Evolutionary conservation across 345 rosid genomes (phyloP).

Genomic region (Tarenaya hassleriana): DNA sequence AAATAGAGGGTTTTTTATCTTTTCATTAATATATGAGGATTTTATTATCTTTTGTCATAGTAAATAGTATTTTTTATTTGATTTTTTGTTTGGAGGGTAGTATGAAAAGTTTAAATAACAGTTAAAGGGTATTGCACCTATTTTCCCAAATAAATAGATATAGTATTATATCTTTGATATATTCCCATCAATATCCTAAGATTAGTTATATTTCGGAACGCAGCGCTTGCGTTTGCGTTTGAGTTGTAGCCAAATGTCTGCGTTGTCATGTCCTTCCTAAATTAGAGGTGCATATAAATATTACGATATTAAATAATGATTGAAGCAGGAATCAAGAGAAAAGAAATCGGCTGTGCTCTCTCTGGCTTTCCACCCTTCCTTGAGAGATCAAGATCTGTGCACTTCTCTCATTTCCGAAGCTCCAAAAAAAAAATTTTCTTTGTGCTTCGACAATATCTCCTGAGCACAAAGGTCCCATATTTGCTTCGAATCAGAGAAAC

Average conservation of each 20-base stretch:
- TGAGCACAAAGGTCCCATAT: conserved; percentile 17
- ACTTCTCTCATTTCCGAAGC: conserved; percentile 16
- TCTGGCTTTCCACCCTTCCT: neutral
- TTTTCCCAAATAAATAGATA: too few relatives aligned
- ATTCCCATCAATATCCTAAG: too few relatives aligned
- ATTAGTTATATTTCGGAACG: too few relatives aligned
- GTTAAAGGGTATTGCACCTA: too few relatives aligned
- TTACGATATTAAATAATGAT: conserved; percentile 1
- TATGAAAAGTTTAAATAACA: too few relatives aligned
- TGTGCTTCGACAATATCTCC: neutral
- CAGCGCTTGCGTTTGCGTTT: conserved; percentile 17
- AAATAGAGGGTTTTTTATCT: too few relatives aligned
- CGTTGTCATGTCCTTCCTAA: neutral
- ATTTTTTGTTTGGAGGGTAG: too few relatives aligned
- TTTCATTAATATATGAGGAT: too few relatives aligned
- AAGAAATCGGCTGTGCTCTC: conserved; percentile 1
- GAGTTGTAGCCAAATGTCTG: conserved; percentile 8
- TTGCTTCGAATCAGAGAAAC: conserved; percentile 15
- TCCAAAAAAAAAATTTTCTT: neutral
- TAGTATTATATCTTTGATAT: too few relatives aligned
- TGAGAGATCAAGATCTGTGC: conserved; percentile 30
- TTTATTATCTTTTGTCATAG: too few relatives aligned
- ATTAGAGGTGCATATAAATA: neutral
- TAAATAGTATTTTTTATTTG: too few relatives aligned
- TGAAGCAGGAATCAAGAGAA: neutral